Conservation (phyloP, 306 rosid genomes). For the Trifolium subterraneum region DNA sequence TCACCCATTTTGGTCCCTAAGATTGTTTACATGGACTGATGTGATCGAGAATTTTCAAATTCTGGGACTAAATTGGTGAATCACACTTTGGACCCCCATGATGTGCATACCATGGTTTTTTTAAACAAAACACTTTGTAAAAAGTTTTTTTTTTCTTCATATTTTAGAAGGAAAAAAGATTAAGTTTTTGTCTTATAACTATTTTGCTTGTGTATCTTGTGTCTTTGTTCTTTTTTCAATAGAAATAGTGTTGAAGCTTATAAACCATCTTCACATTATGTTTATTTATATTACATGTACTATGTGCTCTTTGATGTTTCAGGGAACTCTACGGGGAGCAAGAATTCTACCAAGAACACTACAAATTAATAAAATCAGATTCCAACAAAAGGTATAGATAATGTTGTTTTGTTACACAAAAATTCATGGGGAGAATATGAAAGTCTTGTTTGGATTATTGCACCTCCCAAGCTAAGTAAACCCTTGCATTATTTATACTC, state of each 20-base stretch:
- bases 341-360: conserved; percentile 63
- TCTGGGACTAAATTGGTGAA: neutral
- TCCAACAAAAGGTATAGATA: conserved; percentile 30
- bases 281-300: neutral
- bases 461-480: neutral
- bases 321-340: conserved; percentile 68
- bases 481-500: neutral
- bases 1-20: neutral
- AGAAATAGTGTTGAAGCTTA: neutral
- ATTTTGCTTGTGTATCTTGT: neutral
- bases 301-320: conserved; percentile 37
- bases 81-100: neutral
- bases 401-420: neutral
- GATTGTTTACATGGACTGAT: neutral
- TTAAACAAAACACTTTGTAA: neutral
- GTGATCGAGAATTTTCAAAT: neutral
- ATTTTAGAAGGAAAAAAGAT: neutral
- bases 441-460: conserved; percentile 17
- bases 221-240: neutral
- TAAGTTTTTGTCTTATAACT: neutral
- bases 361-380: conserved; percentile 46
- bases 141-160: neutral
- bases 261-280: neutral
- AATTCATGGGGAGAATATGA: neutral
- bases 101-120: too few relatives aligned